Conservation (phyloP, 164 flowering plant genomes). For the Stephania yunnanensis region DNA sequence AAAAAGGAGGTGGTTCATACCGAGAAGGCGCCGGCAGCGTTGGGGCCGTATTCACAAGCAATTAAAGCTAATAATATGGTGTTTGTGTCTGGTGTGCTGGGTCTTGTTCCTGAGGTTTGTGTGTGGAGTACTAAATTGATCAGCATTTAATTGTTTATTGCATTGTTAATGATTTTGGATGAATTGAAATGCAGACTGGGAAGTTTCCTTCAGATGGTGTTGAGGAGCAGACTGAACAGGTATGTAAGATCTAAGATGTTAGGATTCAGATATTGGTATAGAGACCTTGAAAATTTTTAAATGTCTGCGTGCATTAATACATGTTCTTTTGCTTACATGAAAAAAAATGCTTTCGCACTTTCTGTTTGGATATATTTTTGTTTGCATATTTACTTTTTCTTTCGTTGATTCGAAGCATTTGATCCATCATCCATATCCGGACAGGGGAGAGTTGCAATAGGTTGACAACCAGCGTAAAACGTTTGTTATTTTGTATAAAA, state of each 20-base stretch:
- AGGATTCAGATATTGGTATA: not conserved
- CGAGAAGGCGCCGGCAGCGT: conserved; percentile 92
- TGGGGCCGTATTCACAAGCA: conserved; percentile 97
- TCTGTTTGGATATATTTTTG: not conserved
- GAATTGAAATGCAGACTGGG: conserved; percentile 59
- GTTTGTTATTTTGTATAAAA: too few species aligned
- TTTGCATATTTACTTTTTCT: not conserved
- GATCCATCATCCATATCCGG: not conserved
- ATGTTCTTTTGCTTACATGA: too few species aligned
- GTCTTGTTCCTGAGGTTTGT: conserved; percentile 87
- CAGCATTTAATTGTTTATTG: not conserved
- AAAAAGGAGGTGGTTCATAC: conserved; percentile 73
- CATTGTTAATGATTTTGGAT: too few species aligned
- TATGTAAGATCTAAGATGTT: conserved; percentile 14
- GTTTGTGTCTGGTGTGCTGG: conserved; percentile 84
- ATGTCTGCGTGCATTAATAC: not conserved
- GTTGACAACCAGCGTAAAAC: too few species aligned
- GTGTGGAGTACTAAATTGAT: not conserved
- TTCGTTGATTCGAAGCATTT: too few species aligned
- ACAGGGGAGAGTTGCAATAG: too few species aligned
- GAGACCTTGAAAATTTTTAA: not conserved
- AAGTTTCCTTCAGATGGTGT: conserved; percentile 74
- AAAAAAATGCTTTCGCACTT: not conserved
- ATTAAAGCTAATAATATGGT: conserved; percentile 77
- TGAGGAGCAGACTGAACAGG: conserved; percentile 98